phyloP scores from a whole-genome alignment of 1,284 basidiomycete genomes.

The Crepidotus sp. region DNA sequence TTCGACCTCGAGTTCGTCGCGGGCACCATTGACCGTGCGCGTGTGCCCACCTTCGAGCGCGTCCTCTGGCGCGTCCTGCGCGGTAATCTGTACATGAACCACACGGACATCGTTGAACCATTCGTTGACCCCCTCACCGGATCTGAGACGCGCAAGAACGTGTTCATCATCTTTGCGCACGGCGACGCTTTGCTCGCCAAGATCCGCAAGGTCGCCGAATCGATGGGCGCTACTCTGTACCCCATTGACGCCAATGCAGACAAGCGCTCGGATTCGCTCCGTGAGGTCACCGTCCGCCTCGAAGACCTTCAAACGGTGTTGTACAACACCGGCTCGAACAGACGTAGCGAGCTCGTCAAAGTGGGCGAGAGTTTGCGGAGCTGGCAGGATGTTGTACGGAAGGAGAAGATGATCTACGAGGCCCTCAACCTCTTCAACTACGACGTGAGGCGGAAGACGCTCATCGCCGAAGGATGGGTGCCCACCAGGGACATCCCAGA shows the following conservation, averaged over 20 bases:
- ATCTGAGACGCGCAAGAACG: slow-evolving; percentile 87
- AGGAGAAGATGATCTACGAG: slow-evolving; percentile 95
- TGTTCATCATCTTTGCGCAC: slow-evolving; percentile 99
- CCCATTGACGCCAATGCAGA: slow-evolving; percentile 93
- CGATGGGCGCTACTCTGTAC: slow-evolving; percentile 95
- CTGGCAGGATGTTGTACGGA: slow-evolving; percentile 91
- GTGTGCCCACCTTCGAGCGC: slow-evolving; percentile 92
- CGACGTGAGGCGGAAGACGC: slow-evolving; percentile 87
- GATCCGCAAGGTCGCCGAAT: slow-evolving; percentile 97
- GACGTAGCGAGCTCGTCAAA: slow-evolving; percentile 78
- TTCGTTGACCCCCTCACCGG: slow-evolving; percentile 84
- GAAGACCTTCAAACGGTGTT: slow-evolving; percentile 91
- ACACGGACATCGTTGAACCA: slow-evolving; percentile 90
- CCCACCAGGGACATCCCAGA: slow-evolving; percentile 83
- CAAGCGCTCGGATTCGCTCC: slow-evolving; percentile 84
- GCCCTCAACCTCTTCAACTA: slow-evolving; percentile 93
- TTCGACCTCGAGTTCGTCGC: slow-evolving; percentile 97
- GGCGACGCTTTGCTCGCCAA: slow-evolving; percentile 89
- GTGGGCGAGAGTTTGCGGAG: slow-evolving; percentile 82
- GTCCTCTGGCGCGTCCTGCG: slow-evolving; percentile 97
- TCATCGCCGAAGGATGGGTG: slow-evolving; percentile 97
- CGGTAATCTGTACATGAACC: slow-evolving; percentile 99
- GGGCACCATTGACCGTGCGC: slow-evolving; percentile 90
- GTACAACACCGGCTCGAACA: slow-evolving; percentile 82
- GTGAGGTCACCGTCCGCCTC: slow-evolving; percentile 81